Conservation (phyloP, 257 asterid genomes). For the Dorcoceras hygrometricum region DNA sequence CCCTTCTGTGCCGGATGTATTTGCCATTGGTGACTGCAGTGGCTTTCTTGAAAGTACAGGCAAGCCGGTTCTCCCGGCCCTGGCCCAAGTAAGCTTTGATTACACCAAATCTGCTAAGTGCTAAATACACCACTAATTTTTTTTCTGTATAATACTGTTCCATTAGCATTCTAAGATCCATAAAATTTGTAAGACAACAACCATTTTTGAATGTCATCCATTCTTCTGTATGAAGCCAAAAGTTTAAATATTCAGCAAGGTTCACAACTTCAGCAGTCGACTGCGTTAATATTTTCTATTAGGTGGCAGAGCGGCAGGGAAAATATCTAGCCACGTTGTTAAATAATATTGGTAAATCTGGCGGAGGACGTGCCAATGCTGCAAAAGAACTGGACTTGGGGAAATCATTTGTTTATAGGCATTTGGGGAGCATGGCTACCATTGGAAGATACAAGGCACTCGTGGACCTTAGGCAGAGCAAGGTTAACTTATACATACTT, state of each 20-base stretch:
- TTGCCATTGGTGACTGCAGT: conserved; percentile 89
- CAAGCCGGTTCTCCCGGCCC: conserved; percentile 91
- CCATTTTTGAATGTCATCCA: not conserved
- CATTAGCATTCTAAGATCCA: not conserved
- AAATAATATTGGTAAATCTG: conserved; percentile 63
- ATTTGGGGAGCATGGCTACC: conserved; percentile 96
- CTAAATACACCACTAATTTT: not conserved
- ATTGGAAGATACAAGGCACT: conserved; percentile 92
- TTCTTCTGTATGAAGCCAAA: not conserved
- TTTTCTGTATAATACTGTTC: conserved; percentile 13
- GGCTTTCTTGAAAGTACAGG: conserved; percentile 94
- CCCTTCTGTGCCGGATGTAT: conserved; percentile 76
- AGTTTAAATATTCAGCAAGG: not conserved
- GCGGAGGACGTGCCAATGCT: conserved; percentile 71
- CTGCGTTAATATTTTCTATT: conserved; percentile 20
- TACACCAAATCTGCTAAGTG: conserved; percentile 6
- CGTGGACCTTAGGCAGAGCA: conserved; percentile 94
- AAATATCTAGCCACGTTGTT: conserved; percentile 63
- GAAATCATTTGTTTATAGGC: conserved; percentile 63
- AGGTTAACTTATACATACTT: conserved; percentile 39
- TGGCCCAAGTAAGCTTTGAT: conserved; percentile 65
- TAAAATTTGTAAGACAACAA: conserved; percentile 2
- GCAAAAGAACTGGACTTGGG: conserved; percentile 58
- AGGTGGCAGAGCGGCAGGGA: conserved; percentile 98
- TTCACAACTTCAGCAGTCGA: not conserved